A percentile compares a stretch with the other conserved stretches of the same genome.
Evolutionary conservation across 2,329 filamentous ascomycete genomes (phyloP).

Genomic region (Kalmusia sp.): DNA sequence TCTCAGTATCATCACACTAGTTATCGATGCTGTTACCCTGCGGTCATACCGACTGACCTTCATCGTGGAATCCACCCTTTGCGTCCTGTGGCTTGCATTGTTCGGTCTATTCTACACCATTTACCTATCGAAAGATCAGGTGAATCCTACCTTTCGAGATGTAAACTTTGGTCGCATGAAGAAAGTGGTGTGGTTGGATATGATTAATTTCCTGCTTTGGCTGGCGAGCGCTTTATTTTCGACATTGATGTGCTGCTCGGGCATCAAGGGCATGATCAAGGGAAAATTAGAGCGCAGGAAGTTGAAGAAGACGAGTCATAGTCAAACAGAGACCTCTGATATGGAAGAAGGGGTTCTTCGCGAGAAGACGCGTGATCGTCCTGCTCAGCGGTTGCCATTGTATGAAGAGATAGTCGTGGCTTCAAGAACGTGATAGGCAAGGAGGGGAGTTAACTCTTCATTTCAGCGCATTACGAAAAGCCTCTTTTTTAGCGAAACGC

Average conservation of each 20-base stretch:
- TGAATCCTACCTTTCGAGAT: slow-evolving; percentile 11
- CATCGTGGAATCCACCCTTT: slow-evolving; percentile 27
- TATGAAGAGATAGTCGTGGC: slow-evolving; percentile 7
- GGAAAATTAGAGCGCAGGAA: slow-evolving; percentile 18
- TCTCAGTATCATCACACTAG: slow-evolving; percentile 19
- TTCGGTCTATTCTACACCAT: slow-evolving; percentile 28
- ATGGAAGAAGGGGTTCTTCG: slow-evolving; percentile 10
- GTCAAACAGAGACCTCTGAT: background rate
- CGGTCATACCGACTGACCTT: slow-evolving; percentile 30
- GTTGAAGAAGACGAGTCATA: slow-evolving; percentile 7
- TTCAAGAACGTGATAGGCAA: background rate
- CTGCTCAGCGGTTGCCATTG: background rate
- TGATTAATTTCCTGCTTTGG: slow-evolving; percentile 33
- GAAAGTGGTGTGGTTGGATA: slow-evolving; percentile 29
- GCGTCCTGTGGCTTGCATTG: slow-evolving; percentile 29
- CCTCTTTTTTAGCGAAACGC: too few relatives aligned
- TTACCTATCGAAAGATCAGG: slow-evolving; percentile 10
- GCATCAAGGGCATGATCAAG: slow-evolving; percentile 24
- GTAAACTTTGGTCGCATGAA: slow-evolving; percentile 24
- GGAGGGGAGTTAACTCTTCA: too few relatives aligned
- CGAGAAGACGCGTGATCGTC: background rate
- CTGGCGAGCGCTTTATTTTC: slow-evolving; percentile 30
- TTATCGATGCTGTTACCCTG: slow-evolving; percentile 25
- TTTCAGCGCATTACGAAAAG: too few relatives aligned
- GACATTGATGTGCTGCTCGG: slow-evolving; percentile 32